Percentiles rank a stretch among this genome's conserved stretches.
Evolutionary conservation across 768 basidiomycete species (phyloP).

Genomic region (Suillus luteus): DNA sequence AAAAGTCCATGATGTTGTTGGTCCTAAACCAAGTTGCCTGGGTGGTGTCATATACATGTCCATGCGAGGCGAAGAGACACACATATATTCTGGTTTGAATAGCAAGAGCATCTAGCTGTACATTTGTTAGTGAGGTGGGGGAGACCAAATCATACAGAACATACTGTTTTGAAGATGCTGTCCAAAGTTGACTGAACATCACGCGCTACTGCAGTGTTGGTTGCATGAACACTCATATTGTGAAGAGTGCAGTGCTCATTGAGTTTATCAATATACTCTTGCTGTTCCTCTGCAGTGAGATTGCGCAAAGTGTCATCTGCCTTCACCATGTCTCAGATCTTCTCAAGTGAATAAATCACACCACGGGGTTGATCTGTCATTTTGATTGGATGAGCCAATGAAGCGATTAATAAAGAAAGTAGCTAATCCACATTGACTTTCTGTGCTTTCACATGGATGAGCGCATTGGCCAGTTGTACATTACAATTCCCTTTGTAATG

Average conservation of each 20-base stretch:
- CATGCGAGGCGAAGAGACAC: constrained; percentile 2
- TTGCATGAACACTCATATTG: constrained; percentile 3
- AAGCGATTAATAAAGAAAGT: no score
- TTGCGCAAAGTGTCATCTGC: not conserved
- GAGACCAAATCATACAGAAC: not conserved
- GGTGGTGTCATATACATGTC: constrained; percentile 9
- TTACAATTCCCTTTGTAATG: no score
- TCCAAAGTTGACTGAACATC: constrained; percentile 10
- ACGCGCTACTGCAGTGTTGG: constrained; percentile 7
- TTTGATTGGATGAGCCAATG: no score
- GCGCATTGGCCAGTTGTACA: no score
- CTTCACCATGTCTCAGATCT: constrained; percentile 5
- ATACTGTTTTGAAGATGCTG: not conserved
- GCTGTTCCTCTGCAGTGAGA: not conserved
- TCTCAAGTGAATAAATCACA: not conserved
- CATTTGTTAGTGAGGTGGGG: no score
- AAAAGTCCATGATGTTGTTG: constrained; percentile 14
- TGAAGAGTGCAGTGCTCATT: not conserved
- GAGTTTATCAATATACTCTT: constrained; percentile 6
- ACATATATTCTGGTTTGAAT: constrained; percentile 2
- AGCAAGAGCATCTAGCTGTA: constrained; percentile 13
- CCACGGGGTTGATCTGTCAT: no score
- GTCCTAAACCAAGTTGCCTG: constrained; percentile 11
- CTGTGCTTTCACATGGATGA: no score
- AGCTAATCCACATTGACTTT: no score